Percentiles rank a stretch among this genome's conserved stretches.
These are phyloP conservation scores for Elsinoe necatrix DNA, from an alignment of 2,329 filamentous ascomycete species.

Conservation along the genomic window DNA sequence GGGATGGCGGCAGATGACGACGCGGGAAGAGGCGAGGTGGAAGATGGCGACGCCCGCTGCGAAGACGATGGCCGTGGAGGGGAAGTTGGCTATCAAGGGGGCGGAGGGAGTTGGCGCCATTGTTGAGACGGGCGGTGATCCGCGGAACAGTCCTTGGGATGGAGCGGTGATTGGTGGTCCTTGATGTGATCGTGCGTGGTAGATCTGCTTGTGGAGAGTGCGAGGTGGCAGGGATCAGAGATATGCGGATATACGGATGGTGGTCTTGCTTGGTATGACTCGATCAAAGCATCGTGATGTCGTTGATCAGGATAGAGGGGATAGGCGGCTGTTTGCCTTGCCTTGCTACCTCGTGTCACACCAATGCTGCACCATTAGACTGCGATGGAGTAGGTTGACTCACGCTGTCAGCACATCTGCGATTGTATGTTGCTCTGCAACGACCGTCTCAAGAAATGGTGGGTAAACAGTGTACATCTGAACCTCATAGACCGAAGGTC, in stretches of 20 bases:
- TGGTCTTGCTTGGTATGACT: neutral
- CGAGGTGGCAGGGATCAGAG: neutral
- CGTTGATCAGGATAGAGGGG: neutral
- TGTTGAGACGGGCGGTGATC: neutral
- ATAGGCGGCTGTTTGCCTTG: neutral
- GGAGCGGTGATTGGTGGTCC: neutral
- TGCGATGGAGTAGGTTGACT: neutral
- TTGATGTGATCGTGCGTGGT: neutral
- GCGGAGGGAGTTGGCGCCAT: conserved; percentile 18
- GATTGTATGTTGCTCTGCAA: too few relatives aligned
- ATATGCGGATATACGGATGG: neutral
- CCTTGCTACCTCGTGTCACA: neutral
- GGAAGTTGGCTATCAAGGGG: conserved; percentile 24
- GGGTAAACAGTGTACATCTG: neutral
- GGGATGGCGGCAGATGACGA: conserved; percentile 41
- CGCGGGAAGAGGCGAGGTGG: conserved; percentile 38
- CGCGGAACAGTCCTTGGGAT: neutral
- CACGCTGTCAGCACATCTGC: neutral
- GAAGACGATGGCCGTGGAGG: conserved; percentile 25
- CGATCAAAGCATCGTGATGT: neutral
- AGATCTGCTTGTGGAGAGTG: neutral
- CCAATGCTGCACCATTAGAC: neutral
- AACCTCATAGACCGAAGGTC: neutral
- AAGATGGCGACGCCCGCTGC: conserved; percentile 43
- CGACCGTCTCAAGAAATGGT: too few relatives aligned